Base-by-base conservation (phyloP, 1,139 yeast species). In the Lodderomyces pseudojiufengensis region DNA sequence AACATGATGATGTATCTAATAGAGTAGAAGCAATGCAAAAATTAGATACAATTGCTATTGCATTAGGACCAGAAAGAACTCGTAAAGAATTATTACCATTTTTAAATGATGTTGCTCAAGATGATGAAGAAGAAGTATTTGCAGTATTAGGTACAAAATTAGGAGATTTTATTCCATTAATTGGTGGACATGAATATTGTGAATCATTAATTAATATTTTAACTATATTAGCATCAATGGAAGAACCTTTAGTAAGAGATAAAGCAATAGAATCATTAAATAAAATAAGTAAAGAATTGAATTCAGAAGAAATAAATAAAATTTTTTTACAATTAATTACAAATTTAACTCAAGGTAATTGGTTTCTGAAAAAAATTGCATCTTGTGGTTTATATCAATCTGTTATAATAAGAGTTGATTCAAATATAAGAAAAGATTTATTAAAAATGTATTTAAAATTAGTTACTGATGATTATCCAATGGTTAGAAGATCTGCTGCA, bases 91-190 rank as follows among this genome's bases (percentile, higher is more conserved):
- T 94, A 54, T 71, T 94, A 42, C 97, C 97, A 25, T 92, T 92
- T 57, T 73, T 94, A 46, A 63, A 61, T 44, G 86, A 84, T 50
- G 97, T 88, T 30, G 90, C 97, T 9, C 96, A 92, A 49, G 99
- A 92, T 52, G 99, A 94, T 57, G 98, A 94, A 61, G 99, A 94
- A 59, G 99, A 94, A 61, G 96, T 94, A 7, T 82, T 92, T 60
- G 87, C 97, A 1, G 94, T 88, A 13, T 73, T 94, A 48, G 97
- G 97, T 3, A 85, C 84, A 48, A 92, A 90, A 64, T 66, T 94
- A 49, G 95, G 95, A 29, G 78, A 77, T 39, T 92, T 94, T 56
- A 78, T 90, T 27, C 95, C 96, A 48, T 54, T 66, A 45, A 79
- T 94, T 41, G 98, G 98, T 29, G 98, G 98, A 23, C 71, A 82